Conservation (phyloP, 2,329 filamentous ascomycete species). For the Rachicladosporium sp. region DNA sequence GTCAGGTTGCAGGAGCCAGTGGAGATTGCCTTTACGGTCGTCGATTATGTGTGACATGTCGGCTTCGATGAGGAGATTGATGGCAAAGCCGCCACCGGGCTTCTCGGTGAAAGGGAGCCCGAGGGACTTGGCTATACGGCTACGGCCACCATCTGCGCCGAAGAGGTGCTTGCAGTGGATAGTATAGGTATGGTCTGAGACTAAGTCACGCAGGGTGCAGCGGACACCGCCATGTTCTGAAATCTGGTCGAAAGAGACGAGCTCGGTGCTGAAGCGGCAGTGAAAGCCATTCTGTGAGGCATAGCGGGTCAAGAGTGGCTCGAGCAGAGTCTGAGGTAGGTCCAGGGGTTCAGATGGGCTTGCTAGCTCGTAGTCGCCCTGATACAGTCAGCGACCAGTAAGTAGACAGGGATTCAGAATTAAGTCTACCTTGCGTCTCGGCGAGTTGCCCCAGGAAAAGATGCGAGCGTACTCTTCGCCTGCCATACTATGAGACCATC, state of each 20-base stretch:
- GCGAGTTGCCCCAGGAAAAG: slow-evolving; percentile 32
- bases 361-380: slow-evolving; percentile 29
- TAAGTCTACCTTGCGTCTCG: slow-evolving; percentile 13
- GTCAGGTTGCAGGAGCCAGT: slow-evolving; percentile 46
- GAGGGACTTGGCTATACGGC: slow-evolving; percentile 34
- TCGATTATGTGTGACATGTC: slow-evolving; percentile 41
- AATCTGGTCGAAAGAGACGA: slow-evolving; percentile 20
- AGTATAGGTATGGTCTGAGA: slow-evolving; percentile 27
- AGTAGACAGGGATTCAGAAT: no score
- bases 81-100: slow-evolving; percentile 35
- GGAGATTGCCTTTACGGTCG: slow-evolving; percentile 44
- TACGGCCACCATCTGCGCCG: slow-evolving; percentile 45
- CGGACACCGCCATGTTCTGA: slow-evolving; percentile 16
- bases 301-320: slow-evolving; percentile 30
- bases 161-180: slow-evolving; percentile 46
- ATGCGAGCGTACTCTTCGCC: slow-evolving; percentile 34
- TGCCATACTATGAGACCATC: slow-evolving; percentile 33
- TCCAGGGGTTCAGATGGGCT: slow-evolving; percentile 32
- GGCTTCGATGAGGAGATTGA: slow-evolving; percentile 38
- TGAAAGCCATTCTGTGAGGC: slow-evolving; percentile 27
- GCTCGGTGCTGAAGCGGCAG: slow-evolving; percentile 28
- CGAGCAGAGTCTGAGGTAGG: slow-evolving; percentile 32
- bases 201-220: slow-evolving; percentile 25
- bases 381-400: no score
- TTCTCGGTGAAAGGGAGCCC: slow-evolving; percentile 33